These are phyloP conservation scores for Rubroboletus satanas DNA, from an alignment of 768 basidiomycete genomes.

Conservation along the genomic window DNA sequence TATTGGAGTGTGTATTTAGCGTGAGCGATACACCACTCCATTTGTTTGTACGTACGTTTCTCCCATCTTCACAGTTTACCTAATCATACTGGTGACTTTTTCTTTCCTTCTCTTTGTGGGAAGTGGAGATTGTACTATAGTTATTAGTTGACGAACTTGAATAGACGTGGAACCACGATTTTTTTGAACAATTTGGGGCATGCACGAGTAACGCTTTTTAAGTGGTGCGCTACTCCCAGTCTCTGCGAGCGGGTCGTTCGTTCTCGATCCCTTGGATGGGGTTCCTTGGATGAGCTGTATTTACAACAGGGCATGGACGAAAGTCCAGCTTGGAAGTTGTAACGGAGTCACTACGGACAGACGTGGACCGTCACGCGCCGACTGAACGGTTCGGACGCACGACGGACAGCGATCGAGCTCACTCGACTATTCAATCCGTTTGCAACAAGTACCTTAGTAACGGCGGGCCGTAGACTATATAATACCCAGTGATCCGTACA, in stretches of 20 bases:
- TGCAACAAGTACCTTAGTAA: too few relatives aligned
- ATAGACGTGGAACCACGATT: neutral
- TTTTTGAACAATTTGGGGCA: neutral
- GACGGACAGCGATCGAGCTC: too few relatives aligned
- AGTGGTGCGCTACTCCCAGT: neutral
- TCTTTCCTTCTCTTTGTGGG: neutral
- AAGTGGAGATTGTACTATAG: neutral
- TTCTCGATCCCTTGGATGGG: neutral
- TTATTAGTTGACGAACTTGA: neutral
- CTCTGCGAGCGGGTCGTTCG: neutral
- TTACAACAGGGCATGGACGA: too few relatives aligned
- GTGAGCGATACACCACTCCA: neutral
- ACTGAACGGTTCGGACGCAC: too few relatives aligned
- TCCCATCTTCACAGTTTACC: neutral
- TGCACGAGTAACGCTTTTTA: neutral
- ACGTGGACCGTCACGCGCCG: too few relatives aligned
- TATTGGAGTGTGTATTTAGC: conserved; percentile 17
- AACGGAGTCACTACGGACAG: too few relatives aligned
- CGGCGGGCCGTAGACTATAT: too few relatives aligned
- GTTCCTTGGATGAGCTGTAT: too few relatives aligned
- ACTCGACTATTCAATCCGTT: too few relatives aligned
- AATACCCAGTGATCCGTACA: too few relatives aligned
- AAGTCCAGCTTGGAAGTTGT: too few relatives aligned
- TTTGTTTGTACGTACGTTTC: conserved; percentile 22
- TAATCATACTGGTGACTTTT: neutral